A percentile compares a stretch with the other conserved stretches of the same genome.
Conservation (phyloP, 805 yeast species). For the Barnettozyma populi region DNA sequence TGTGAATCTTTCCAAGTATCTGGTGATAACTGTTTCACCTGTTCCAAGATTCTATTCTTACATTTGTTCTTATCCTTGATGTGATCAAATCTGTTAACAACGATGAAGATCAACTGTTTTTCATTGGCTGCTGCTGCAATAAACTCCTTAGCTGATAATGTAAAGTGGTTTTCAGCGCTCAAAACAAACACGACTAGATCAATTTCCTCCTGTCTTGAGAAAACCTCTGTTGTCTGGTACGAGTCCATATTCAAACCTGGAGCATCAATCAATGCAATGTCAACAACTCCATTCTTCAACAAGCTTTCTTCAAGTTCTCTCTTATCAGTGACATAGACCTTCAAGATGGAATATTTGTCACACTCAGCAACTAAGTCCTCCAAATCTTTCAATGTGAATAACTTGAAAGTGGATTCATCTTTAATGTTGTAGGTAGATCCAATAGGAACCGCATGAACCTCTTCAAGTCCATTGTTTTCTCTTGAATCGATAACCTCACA, state of each 20-base stretch:
- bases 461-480: slow-evolving; percentile 71
- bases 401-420: slow-evolving; percentile 63
- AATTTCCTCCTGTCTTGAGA: slow-evolving; percentile 94
- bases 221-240: slow-evolving; percentile 89
- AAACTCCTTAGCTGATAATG: slow-evolving; percentile 90
- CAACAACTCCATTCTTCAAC: slow-evolving; percentile 84
- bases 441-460: slow-evolving; percentile 84
- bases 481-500: slow-evolving; percentile 88
- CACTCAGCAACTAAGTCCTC: slow-evolving; percentile 68
- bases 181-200: slow-evolving; percentile 95
- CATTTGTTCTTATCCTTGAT: slow-evolving; percentile 81
- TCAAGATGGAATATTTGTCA: slow-evolving; percentile 65
- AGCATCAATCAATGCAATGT: slow-evolving; percentile 89
- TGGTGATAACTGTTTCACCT: slow-evolving; percentile 80
- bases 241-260: slow-evolving; percentile 95
- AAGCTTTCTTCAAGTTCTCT: slow-evolving; percentile 65
- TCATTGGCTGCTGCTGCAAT: slow-evolving; percentile 87
- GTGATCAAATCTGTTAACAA: slow-evolving; percentile 86
- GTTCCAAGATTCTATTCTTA: slow-evolving; percentile 69
- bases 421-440: slow-evolving; percentile 35
- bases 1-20: slow-evolving; percentile 82
- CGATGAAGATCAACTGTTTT: slow-evolving; percentile 87
- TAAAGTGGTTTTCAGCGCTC: slow-evolving; percentile 92
- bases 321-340: slow-evolving; percentile 75
- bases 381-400: slow-evolving; percentile 48